Percentiles rank a stretch among this genome's conserved stretches.
phyloP scores from a whole-genome alignment of 2,329 filamentous ascomycete genomes.

The Xylogone sp. region DNA sequence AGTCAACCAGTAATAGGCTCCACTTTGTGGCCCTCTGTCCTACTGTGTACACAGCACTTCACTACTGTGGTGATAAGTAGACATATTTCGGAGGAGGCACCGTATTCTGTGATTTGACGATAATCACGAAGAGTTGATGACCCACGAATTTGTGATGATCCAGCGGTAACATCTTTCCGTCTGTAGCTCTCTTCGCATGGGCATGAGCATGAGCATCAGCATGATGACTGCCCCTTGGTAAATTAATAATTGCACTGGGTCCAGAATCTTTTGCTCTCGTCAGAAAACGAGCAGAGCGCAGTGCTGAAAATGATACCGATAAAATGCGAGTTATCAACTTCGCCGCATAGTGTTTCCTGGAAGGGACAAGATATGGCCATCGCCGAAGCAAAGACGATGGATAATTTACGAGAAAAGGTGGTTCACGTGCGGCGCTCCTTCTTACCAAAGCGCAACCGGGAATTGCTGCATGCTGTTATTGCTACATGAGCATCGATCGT shows the following conservation, averaged over 20 bases:
- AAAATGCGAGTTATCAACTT: no score
- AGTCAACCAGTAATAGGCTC: not conserved
- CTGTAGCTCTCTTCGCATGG: not conserved
- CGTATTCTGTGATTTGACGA: not conserved
- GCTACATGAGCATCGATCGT: no score
- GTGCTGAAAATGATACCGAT: no score
- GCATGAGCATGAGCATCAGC: not conserved
- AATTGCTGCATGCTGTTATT: not conserved
- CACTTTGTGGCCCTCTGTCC: not conserved
- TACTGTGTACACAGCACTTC: not conserved
- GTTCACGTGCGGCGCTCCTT: not conserved
- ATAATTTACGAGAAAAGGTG: not conserved
- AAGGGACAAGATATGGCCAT: not conserved
- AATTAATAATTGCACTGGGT: no score
- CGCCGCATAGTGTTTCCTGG: no score
- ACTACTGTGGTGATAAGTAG: not conserved
- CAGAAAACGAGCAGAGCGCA: no score
- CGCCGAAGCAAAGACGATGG: no score
- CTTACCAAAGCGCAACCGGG: not conserved
- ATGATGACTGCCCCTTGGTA: not conserved
- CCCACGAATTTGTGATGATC: not conserved
- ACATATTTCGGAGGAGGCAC: not conserved
- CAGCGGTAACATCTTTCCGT: not conserved
- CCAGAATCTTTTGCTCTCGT: no score
- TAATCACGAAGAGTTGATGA: not conserved